Conservation (phyloP, 1,284 basidiomycete genomes). For the Baeospora myosura region DNA sequence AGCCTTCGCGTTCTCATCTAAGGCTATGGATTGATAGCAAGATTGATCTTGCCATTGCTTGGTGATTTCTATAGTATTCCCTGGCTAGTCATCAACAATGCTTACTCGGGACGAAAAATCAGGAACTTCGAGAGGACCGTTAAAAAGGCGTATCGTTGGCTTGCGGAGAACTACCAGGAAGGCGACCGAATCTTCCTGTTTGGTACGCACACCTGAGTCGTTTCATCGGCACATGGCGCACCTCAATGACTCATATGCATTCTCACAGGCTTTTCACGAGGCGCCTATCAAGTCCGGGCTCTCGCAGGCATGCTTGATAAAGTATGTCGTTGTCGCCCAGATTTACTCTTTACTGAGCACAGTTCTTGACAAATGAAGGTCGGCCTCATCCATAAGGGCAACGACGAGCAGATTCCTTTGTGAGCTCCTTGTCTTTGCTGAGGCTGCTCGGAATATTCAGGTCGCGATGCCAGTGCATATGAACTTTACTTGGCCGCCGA, state of each 20-base stretch:
- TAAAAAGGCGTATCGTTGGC: constrained; percentile 31
- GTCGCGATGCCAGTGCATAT: constrained; percentile 26
- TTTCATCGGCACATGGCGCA: neutral
- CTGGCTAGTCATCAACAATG: neutral
- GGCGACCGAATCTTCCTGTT: constrained; percentile 37
- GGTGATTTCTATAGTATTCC: constrained; percentile 16
- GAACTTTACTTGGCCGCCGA: constrained; percentile 24
- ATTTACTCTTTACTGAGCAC: too few species aligned
- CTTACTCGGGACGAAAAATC: neutral
- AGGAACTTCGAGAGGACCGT: constrained; percentile 27
- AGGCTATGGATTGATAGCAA: constrained; percentile 16
- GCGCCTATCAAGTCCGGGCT: constrained; percentile 37
- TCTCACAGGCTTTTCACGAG: constrained; percentile 35
- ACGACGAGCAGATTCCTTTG: constrained; percentile 30
- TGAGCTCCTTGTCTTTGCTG: constrained; percentile 15
- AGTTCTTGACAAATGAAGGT: too few species aligned
- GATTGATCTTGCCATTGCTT: constrained; percentile 23
- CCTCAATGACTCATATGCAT: neutral
- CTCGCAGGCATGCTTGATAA: constrained; percentile 35
- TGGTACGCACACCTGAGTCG: constrained; percentile 19
- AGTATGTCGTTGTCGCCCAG: constrained; percentile 15
- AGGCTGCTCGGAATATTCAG: neutral
- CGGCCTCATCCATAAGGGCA: constrained; percentile 25
- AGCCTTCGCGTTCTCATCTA: constrained; percentile 18
- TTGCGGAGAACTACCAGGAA: constrained; percentile 27